phyloP scores from a whole-genome alignment of 805 yeast genomes.

The Candida mattraensis region DNA sequence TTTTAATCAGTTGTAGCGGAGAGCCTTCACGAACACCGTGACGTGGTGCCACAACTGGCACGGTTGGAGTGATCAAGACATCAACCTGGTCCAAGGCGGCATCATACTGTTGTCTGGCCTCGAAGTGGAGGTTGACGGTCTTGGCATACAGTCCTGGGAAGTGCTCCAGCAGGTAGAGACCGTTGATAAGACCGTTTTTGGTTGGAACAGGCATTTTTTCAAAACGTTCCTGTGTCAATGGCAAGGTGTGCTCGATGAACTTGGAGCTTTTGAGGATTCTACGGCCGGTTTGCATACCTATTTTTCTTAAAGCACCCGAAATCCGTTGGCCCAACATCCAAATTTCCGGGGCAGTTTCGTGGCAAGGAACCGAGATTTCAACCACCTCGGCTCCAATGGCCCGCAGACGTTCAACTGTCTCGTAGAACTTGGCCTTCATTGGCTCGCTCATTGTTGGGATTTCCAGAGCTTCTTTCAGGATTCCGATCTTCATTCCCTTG shows the following conservation, averaged over 20 bases:
- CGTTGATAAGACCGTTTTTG: conserved; percentile 32
- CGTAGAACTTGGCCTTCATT: conserved; percentile 28
- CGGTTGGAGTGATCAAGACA: conserved; percentile 35
- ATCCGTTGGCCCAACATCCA: conserved; percentile 37
- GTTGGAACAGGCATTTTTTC: conserved; percentile 20
- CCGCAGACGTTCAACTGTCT: conserved; percentile 31
- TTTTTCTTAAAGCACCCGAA: conserved; percentile 21
- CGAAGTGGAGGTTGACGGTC: conserved; percentile 33
- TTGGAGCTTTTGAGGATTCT: conserved; percentile 22
- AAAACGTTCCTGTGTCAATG: conserved; percentile 22
- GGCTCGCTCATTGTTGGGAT: conserved; percentile 33
- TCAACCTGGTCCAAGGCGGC: conserved; percentile 32
- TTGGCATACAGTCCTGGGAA: conserved; percentile 37
- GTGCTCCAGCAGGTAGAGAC: conserved; percentile 31
- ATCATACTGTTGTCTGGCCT: conserved; percentile 34
- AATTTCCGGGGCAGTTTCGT: conserved; percentile 37
- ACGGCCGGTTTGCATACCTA: conserved; percentile 24
- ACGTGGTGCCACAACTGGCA: conserved; percentile 31
- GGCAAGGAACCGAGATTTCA: conserved; percentile 38
- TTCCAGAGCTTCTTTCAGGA: conserved; percentile 37
- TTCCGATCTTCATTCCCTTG: conserved; percentile 35
- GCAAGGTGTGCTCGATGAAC: conserved; percentile 18
- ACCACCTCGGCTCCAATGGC: conserved; percentile 35
- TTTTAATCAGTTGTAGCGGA: conserved; percentile 28
- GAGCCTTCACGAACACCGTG: conserved; percentile 28